Evolutionary conservation across 768 basidiomycete species (phyloP), one percentile per base, ranked within the genome.

Genomic region (Rhizopogon vesiculosus): DNA sequence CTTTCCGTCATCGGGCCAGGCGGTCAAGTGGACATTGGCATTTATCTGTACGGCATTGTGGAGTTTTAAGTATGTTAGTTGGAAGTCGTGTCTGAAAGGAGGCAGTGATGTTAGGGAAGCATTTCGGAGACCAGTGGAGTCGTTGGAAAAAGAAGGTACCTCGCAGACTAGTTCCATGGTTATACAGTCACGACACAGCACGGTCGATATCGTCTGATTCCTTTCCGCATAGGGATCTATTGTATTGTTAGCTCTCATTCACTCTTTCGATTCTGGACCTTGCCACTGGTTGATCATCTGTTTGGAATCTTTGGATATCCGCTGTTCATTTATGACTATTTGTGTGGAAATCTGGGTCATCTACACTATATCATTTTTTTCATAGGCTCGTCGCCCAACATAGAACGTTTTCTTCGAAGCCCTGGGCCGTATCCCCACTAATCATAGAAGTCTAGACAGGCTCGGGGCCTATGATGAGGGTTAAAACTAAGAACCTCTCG

Each of bases 311-410:
- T 25, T 3, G 61, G 59, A 64, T 65, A 66, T 62, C 65, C 55
- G 38, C 31, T 42, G 45, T n/a, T 42, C 25, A 25, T 42, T 16
- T 61, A 61, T 66, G 48, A 49, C 45, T 65, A 65, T 64, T 25
- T 49, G 18, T 65, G 56, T 63, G 61, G 65, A 64, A 54, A 56
- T 31, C 54, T 59, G 58, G 57, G 59, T 46, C 63, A 69, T 59
- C 69, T 67, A 74, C 68, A 60, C 41, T 66, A 66, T 66, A 66
- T 58, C 64, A 58, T 44, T 55, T n/a, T 42, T 31, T 15, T 15
- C 33, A 16, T 25, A 3, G 44, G 16, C 16, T 45, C 13, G 43
- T 9, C 9, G 38, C 19, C 9, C 51, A 10, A 35, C 40, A 44
- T 7, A 22, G 15, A 49, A 22, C 8, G 1, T 38, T 10, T 22